Conservation (phyloP, 2,329 filamentous ascomycete genomes). For the Parastagonospora nodorum region DNA sequence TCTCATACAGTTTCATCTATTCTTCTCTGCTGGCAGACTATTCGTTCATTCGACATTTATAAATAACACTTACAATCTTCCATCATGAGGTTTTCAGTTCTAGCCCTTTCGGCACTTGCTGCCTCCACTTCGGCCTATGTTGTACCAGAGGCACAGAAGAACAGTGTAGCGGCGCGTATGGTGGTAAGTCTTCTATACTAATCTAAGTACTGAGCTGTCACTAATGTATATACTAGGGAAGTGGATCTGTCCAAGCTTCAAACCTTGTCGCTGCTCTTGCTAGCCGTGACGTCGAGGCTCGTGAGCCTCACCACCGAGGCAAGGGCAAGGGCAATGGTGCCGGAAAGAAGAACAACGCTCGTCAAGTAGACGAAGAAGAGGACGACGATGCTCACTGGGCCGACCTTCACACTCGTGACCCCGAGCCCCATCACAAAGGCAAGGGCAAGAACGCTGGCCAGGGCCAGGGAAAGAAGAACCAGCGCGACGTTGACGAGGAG, state of each 20-base stretch:
- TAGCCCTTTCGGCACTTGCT: slow-evolving; percentile 40
- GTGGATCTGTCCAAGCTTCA: slow-evolving; percentile 22
- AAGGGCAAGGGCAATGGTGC: slow-evolving; percentile 15
- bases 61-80: slow-evolving; percentile 15
- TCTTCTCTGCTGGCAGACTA: slow-evolving; percentile 39
- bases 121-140: slow-evolving; percentile 40
- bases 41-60: slow-evolving; percentile 21
- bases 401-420: too few species aligned
- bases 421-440: background rate
- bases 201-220: background rate
- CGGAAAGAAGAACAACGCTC: background rate
- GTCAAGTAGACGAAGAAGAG: too few species aligned
- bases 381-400: too few species aligned
- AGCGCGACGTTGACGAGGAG: slow-evolving; percentile 7
- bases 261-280: slow-evolving; percentile 29
- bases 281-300: slow-evolving; percentile 16
- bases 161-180: slow-evolving; percentile 33
- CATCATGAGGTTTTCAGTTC: slow-evolving; percentile 38
- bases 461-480: slow-evolving; percentile 1
- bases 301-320: slow-evolving; percentile 19
- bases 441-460: background rate
- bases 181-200: slow-evolving; percentile 20
- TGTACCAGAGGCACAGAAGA: slow-evolving; percentile 27
- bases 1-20: slow-evolving; percentile 32
- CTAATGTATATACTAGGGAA: slow-evolving; percentile 26